These are phyloP conservation scores for Tolypocladium endophyticum DNA, from an alignment of 2,329 filamentous ascomycete species.

Conservation along the genomic window DNA sequence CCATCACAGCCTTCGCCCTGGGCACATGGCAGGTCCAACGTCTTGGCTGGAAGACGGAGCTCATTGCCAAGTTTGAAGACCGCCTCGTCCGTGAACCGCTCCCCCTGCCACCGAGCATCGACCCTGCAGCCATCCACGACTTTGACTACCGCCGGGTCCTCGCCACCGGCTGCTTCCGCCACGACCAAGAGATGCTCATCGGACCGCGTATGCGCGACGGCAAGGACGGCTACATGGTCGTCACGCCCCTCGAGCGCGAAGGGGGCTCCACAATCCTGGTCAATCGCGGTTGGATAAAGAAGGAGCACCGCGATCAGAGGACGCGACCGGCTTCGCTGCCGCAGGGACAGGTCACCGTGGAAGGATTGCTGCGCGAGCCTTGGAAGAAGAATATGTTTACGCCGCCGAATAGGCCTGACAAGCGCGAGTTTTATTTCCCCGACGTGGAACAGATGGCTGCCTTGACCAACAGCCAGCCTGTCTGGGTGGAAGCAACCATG, in stretches of 20 bases:
- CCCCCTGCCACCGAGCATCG: slow-evolving; percentile 73
- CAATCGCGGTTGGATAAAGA: slow-evolving; percentile 85
- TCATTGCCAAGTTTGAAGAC: slow-evolving; percentile 88
- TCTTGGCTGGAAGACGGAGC: slow-evolving; percentile 84
- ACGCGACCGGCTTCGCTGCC: slow-evolving; percentile 58
- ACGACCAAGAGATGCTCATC: slow-evolving; percentile 94
- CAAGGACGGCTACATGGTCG: slow-evolving; percentile 79
- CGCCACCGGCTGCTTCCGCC: slow-evolving; percentile 62
- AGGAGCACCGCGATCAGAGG: slow-evolving; percentile 56
- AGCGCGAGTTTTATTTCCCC: slow-evolving; percentile 86
- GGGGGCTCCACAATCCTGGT: slow-evolving; percentile 66
- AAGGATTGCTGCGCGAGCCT: slow-evolving; percentile 77
- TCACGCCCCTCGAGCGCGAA: slow-evolving; percentile 77
- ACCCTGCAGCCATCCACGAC: slow-evolving; percentile 69
- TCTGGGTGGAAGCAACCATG: slow-evolving; percentile 96
- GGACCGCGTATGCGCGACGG: slow-evolving; percentile 85
- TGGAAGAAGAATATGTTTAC: slow-evolving; percentile 99
- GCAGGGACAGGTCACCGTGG: slow-evolving; percentile 60
- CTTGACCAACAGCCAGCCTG: slow-evolving; percentile 69
- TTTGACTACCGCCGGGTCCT: slow-evolving; percentile 87
- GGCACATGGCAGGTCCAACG: slow-evolving; percentile 95
- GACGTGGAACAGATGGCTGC: slow-evolving; percentile 87
- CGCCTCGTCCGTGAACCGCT: slow-evolving; percentile 76
- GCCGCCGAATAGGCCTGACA: slow-evolving; percentile 75
- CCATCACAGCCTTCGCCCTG: slow-evolving; percentile 78